Percentiles rank a stretch among this genome's conserved stretches.
Conservation (phyloP, 306 rosid genomes). For the Alnus rubra region DNA sequence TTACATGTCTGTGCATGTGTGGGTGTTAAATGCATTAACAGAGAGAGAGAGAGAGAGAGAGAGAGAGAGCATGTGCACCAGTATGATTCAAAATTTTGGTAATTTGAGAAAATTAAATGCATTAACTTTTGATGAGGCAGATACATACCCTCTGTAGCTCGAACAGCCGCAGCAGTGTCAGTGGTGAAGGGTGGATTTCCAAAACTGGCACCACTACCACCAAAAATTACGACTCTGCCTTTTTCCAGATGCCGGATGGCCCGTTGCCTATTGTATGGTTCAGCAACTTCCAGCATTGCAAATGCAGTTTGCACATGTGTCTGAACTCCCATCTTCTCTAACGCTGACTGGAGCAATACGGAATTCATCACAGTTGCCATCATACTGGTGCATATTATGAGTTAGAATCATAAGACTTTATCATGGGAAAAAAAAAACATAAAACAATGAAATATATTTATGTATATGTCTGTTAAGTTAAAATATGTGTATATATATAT, state of each 20-base stretch:
- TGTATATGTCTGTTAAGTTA: not conserved
- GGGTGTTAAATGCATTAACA: too few species aligned
- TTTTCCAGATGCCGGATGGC: constrained; percentile 77
- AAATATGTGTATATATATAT: not conserved
- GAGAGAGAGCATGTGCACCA: not conserved
- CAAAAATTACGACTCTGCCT: constrained; percentile 72
- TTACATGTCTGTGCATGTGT: not conserved
- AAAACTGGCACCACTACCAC: constrained; percentile 57
- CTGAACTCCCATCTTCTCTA: constrained; percentile 72
- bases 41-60: not conserved
- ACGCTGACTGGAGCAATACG: constrained; percentile 60
- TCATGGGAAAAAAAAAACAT: not conserved
- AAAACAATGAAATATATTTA: not conserved
- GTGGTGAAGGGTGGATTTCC: constrained; percentile 59
- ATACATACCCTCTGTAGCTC: constrained; percentile 59
- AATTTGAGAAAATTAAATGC: not conserved
- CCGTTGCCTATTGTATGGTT: constrained; percentile 64
- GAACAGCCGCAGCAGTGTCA: constrained; percentile 61
- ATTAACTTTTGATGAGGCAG: not conserved
- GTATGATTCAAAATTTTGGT: not conserved
- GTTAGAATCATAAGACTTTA: not conserved
- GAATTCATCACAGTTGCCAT: constrained; percentile 76
- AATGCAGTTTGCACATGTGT: constrained; percentile 59
- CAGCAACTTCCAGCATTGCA: constrained; percentile 59
- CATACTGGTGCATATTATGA: constrained; percentile 38